Base-by-base conservation (phyloP, 179 eudicot genomes). In the Spergularia azorica region DNA sequence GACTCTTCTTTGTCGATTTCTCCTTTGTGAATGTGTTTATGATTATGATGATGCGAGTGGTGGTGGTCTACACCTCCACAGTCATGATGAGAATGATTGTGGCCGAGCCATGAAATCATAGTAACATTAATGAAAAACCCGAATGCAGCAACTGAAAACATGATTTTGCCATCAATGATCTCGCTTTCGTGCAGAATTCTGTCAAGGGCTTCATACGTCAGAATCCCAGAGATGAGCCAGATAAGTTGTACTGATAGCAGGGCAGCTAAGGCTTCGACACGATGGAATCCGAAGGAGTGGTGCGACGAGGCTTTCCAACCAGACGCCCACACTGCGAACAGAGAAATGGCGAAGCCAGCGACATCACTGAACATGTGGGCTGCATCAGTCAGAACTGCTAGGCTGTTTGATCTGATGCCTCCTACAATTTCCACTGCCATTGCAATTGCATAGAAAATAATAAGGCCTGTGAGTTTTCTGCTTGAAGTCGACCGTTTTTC, bases 341-440 rank as follows among this genome's bases (percentile, higher is more conserved):
- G 80, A 48, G 87, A 85, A 76, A 82, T 76, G 48, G 76, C 72
- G 17, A 88, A 82, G 38, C 86, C 86, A 52, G 80, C 87, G 17
- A 86, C 78, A 36, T 88, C 88, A 17, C 75, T 71, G 21, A 88
- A 72, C 75, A 88, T 71, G 70, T 85, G 88, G 15, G 83, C 85
- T 12, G 88, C 90, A 72, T 85, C 87, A 15, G 88, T 85, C 13
- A 85, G 80, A 54, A 85, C 81, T 12, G 87, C 83, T 1, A 88
- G 86, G 79, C 90, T 86, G 76, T 88, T 84, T 79, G 93, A 88
- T 79, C 81, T 80, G 8, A 83, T 36, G 13, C 93, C 90, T 62
- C 90, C 88, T 50, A 75, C 63, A 46, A 80, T 80, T 78, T 88
- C 91, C 2, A 85, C 73, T 59, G 43, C 74, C 88, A 82, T 86